Evolutionary conservation across 2,329 filamentous ascomycete genomes (phyloP).

Genomic region (Cytospora piceicola): DNA sequence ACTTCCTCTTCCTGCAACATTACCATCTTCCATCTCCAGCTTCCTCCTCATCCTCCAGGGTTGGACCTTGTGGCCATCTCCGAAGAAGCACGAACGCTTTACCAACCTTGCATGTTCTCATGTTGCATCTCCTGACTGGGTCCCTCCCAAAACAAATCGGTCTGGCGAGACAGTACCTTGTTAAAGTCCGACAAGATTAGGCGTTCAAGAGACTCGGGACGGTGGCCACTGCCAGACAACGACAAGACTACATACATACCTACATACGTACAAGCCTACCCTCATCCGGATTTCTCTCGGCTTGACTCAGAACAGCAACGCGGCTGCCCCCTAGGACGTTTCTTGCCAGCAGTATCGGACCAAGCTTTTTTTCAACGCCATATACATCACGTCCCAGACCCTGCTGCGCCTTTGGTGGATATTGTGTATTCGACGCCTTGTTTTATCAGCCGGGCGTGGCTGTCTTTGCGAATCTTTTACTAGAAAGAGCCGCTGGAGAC

Average conservation of each 20-base stretch:
- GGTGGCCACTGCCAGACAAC: background rate
- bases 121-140: slow-evolving; percentile 7
- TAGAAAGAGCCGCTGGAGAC: slow-evolving; percentile 26
- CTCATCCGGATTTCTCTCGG: slow-evolving; percentile 1
- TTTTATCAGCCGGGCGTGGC: slow-evolving; percentile 22
- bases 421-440: slow-evolving; percentile 23
- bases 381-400: background rate
- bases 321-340: slow-evolving; percentile 4
- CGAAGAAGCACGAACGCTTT: slow-evolving; percentile 8
- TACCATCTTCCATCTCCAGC: background rate
- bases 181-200: slow-evolving; percentile 15
- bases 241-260: slow-evolving; percentile 17
- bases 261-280: background rate
- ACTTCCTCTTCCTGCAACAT: slow-evolving; percentile 1
- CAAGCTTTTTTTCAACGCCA: slow-evolving; percentile 14
- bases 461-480: slow-evolving; percentile 13
- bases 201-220: slow-evolving; percentile 5
- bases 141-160: slow-evolving; percentile 28
- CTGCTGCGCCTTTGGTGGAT: slow-evolving; percentile 13
- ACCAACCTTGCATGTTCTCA: slow-evolving; percentile 13
- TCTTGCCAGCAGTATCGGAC: slow-evolving; percentile 1
- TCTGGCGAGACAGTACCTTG: slow-evolving; percentile 30
- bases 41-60: background rate
- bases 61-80: slow-evolving; percentile 10
- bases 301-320: slow-evolving; percentile 16